Evolutionary conservation across 305 asterid genomes (phyloP), one percentile per base, ranked within the genome.

Genomic region (Caryopteris hybrid): DNA sequence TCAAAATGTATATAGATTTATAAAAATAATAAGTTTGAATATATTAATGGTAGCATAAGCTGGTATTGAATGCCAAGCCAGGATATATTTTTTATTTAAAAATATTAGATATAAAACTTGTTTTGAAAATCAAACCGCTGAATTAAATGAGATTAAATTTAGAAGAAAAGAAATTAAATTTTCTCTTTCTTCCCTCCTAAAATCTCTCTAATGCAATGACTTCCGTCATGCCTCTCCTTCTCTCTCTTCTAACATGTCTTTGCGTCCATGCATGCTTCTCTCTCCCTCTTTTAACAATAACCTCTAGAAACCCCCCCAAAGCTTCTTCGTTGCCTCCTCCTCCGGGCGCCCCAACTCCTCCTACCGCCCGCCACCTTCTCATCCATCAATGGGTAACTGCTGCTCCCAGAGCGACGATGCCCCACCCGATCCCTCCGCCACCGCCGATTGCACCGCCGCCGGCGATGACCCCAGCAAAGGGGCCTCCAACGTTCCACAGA

Each of bases 341-440:
- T 45, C 72, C 68, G 74, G 78, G 71, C 56, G 53, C 72, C 61
- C 59, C 59, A 39, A 43, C 67, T 27, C 16, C 60, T 39, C 61
- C 70, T 9, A 29, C 64, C 67, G 6, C 69, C 59, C 22, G 10
- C 66, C 61, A 8, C 34, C 39, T 11, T 18, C 36, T 0, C 25
- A 34, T 5, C n/a, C 54, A 14, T 5, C 23, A 53, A 81, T 83
- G 88, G 88, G 88, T 51, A 73, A 53, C 65, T 83, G 85, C 75
- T 83, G 83, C 76, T 80, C 85, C 76, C 73, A 71, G 71, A 62
- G 71, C 55, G 73, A 69, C 17, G 82, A 77, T 1, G 64, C 47
- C 52, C 75, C 78, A 0, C 60, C 67, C 5, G 75, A 66, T n/a
- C 48, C 51, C 21, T 7, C 69, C 29, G 2, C 74, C 39, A 0